Evolutionary conservation across 768 basidiomycete species (phyloP), one percentile per base, ranked within the genome.

Genomic region (Termitomyces sp.): DNA sequence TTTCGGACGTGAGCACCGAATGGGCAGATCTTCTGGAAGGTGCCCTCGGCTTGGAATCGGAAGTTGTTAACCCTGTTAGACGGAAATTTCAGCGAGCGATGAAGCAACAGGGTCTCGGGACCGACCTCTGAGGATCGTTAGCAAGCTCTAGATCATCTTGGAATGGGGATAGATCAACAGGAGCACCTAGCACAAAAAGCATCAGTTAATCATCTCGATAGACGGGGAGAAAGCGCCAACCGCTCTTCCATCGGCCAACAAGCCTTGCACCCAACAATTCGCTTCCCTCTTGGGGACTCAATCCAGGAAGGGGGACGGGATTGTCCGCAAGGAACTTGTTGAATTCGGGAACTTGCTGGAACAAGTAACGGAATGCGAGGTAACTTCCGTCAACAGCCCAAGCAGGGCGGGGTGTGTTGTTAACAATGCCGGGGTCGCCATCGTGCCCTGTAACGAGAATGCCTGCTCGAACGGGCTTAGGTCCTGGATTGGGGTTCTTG

Each of bases 171-270:
- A 78, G 60, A 52, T 81, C 80, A 57, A 84, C 72, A 4, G 83
- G 83, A 12, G 82, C 76, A 63, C 79, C 78, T 78, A 52, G 36
- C 44, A 42, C 18, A 59, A 5, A 16, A 18, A 44, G 36, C 49
- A 24, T 56, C 13, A n/a, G 46, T 11, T 28, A 12, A 57, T 20
- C 22, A 22, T 6, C 4, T n/a, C 18, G 16, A 40, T 35, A 8
- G 9, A 28, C 20, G 33, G 24, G 32, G 39, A 7, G 46, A 51
- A 18, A 40, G 51, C 24, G 66, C 76, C 45, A 66, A 79, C 81
- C 81, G 52, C 80, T 82, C 76, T 81, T 83, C 83, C 82, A 84
- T 20, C 84, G 73, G 13, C 84, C 84, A 24, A 84, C 73, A 62
- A 84, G 71, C 56, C 83, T 75, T 18, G 83, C 83, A 44, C 82